Evolutionary conservation across 345 rosid species (phyloP), one percentile per base, ranked within the genome.

Genomic region (Raphanus sativus): DNA sequence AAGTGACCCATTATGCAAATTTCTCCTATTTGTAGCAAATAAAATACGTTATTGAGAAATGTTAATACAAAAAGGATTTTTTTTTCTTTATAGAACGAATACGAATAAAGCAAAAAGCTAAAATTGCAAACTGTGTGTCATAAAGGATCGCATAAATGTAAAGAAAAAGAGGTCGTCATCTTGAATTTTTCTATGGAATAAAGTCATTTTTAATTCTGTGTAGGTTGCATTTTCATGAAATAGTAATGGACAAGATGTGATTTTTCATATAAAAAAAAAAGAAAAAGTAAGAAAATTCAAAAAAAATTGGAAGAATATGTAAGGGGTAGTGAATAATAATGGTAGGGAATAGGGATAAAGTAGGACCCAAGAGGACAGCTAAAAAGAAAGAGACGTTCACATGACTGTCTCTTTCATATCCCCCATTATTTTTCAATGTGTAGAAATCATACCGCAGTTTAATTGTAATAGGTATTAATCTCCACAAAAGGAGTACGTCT

Each of bases 121-220:
- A 67, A 67, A 8, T 48, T 73, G 70, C 81, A 66, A 73, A 70
- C 65, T 67, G 66, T 62, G 17, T 13, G 81, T 30, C 56, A 56
- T 45, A 45, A 45, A 30, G 67, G 16, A 71, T 40, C 45, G 32
- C 25, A 74, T 64, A 56, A 12, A 1, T 63, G 5, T 62, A 45
- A 26, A 58, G 26, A 54, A 52, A 9, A 63, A 63, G 64, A 63
- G 25, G 29, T 64, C 9, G 70, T 6, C 26, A 63, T 54, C 54
- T 52, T 64, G 70, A 38, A 73, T 52, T 50, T 36, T 62, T 79
- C 65, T 52, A 38, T 16, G 28, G 13, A 50, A 55, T 12, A 67
- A 13, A 0, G n/a, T 60, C 4, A 4, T 12, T 45, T 45, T 42
- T 10, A 17, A 4, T 12, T 58, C 1, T 12, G 11, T 4, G 32